Base-by-base conservation (phyloP, 805 yeast genomes). In the Phaffomyces thermotolerans region DNA sequence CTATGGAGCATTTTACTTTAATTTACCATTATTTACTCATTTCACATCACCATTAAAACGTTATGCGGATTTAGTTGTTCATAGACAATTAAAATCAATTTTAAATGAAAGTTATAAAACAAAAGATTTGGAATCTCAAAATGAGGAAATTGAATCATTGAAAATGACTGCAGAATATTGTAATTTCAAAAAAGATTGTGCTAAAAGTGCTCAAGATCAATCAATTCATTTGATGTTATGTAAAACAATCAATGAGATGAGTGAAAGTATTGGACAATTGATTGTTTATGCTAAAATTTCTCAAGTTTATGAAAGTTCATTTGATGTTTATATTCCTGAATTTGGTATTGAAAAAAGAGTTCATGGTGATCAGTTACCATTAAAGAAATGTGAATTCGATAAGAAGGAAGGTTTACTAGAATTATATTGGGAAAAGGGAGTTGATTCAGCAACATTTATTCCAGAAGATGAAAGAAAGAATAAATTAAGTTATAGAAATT, bases 341-440 rank as follows among this genome's bases (percentile, higher is more conserved):
- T 84, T 89, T 66, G 97, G 97, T 36, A 84, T 90, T 54, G 97
- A 90, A 60, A 90, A 90, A 64, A 75, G 97, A 57, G 96, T 90
- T 20, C 99, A 93, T 58, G 97, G 98, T 24, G 99, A 93, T 65
- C 98, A 93, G 65, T 70, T 93, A 44, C 98, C 98, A 10, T 70
- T 91, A 49, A 78, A 78, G 22, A 90, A 89, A 63, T 98, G 97
- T 6, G 98, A 93, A 62, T 93, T 84, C 61, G 90, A 86, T 61
- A 84, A 82, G 58, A 56, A 59, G 15, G 67, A 74, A 34, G 73
- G 87, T 37, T 65, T 79, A 9, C 71, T 91, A 56, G 96, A 91
- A 60, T 68, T 91, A 39, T 88, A 76, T 59, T 91, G 99, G 99
- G 95, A 88, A 62, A 79, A 78, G 41, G 91, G 90, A n/a, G 77